Conservation (phyloP, 2,329 filamentous ascomycete genomes). For the Pyrenochaeta sp. region DNA sequence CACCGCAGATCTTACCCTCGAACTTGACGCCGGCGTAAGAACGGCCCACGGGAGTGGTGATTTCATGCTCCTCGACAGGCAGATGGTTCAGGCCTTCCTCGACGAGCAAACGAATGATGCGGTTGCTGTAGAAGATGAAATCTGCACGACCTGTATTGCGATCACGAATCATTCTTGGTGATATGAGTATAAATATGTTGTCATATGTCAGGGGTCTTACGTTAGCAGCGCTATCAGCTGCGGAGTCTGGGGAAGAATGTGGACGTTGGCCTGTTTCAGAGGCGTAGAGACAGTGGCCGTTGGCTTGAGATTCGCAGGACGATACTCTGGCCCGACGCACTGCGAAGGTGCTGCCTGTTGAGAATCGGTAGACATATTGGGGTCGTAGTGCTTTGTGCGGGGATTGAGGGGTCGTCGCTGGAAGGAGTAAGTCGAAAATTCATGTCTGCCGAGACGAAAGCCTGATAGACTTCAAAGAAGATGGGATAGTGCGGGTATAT, state of each 20-base stretch:
- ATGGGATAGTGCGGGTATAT: no score
- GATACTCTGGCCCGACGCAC: slow-evolving; percentile 82
- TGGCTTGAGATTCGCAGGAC: slow-evolving; percentile 77
- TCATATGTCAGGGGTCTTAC: slow-evolving; percentile 65
- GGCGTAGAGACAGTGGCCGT: slow-evolving; percentile 87
- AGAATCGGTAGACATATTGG: slow-evolving; percentile 35
- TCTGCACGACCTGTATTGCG: slow-evolving; percentile 88
- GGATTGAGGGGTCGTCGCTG: slow-evolving; percentile 11
- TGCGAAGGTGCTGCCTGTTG: slow-evolving; percentile 56
- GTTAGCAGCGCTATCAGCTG: slow-evolving; percentile 97
- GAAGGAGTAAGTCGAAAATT: slow-evolving; percentile 3
- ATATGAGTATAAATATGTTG: slow-evolving; percentile 9
- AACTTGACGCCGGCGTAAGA: slow-evolving; percentile 92
- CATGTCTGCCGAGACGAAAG: no score
- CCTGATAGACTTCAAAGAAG: not conserved
- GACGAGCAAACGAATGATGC: slow-evolving; percentile 94
- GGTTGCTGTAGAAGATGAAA: slow-evolving; percentile 99
- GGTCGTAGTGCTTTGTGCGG: not conserved
- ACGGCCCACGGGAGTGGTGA: slow-evolving; percentile 89
- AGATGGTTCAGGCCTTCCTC: slow-evolving; percentile 98
- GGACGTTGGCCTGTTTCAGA: slow-evolving; percentile 84
- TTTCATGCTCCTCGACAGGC: slow-evolving; percentile 84
- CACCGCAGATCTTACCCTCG: slow-evolving; percentile 97
- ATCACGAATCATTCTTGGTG: slow-evolving; percentile 87
- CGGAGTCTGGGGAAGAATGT: slow-evolving; percentile 88